Evolutionary conservation across 2,329 filamentous ascomycete species (phyloP), one percentile per base, ranked within the genome.

Genomic region (Cadophora sp.): DNA sequence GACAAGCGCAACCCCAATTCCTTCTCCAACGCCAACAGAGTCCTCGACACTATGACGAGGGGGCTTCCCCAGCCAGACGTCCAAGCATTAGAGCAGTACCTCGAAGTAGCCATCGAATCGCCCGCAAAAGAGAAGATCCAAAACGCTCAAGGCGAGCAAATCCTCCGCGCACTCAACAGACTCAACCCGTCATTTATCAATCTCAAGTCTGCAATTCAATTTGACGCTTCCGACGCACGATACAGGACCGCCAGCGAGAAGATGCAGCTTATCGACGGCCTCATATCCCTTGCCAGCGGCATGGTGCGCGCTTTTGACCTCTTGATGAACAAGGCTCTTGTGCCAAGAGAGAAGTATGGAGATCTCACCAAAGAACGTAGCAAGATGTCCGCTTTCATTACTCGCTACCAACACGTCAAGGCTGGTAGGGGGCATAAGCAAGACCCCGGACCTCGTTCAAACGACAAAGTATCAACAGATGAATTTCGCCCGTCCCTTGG

Each of bases 1-100:
- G 93, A 97, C 81, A 90, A 89, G 75, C 88, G 89, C 64, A 97
- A 96, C 77, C 82, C 78, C n/a, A 85, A 89, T 62, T 86, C 87
- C 24, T 85, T 97, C 70, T 79, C 82, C 3, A 84, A 91, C 71
- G 91, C 92, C 4, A 87, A 83, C 60, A 78, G 82, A 60, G 82
- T 97, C 30, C 80, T 97, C 36, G 82, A 88, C 62, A 76, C 86
- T 60, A 94, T 94, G 90, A 73, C 78, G 55, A 71, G 75, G 33
- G 77, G 75, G 6, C 73, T 82, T 16, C 71, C 76, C 13, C 75
- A 80, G 3, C 84, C 85, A 1, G 87, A 91, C 70, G 71, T 85
- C 5, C 75, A 79, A 47, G 77, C 83, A 20, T 77, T 91, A 67
- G 81, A 82, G 47, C 76, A 83, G 7, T 92, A 89, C 76, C 80